Base-by-base conservation (phyloP, 2,329 filamentous ascomycete species). In the Microdochium bolleyi region DNA sequence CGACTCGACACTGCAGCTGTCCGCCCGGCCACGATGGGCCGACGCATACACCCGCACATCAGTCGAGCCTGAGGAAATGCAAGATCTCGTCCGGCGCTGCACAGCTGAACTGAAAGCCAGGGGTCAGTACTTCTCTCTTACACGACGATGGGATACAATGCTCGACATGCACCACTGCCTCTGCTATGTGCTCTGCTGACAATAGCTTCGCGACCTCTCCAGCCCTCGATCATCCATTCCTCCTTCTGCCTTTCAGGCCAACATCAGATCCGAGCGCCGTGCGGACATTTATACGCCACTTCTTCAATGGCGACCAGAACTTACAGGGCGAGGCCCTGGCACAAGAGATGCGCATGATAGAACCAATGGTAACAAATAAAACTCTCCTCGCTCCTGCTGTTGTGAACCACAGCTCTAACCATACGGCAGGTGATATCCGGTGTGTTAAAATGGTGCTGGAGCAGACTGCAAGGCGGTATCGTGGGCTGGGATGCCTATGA, bases 381-480 rank as follows among this genome's bases (percentile, higher is more conserved):
- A 7, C 9, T 13, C 41, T 21, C 22, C 19, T 8, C 13, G 8
- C 41, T 8, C 34, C n/a, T 38, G 7, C 37, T 52, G 24, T 53
- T 51, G 32, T n/a, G 59, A 53, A 27, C 48, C 48, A 51, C 54
- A 21, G 46, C 24, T 49, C 61, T 70, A 62, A 70, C 51, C 50
- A 49, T 21, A 48, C 22, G 38, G 27, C 57, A 96, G 90, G 91
- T 95, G 53, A 81, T 99, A 52, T 92, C 91, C 58, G 94, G 92
- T 62, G 91, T 96, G 44, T 78, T 94, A 58, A 99, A 97, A 75
- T 99, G 94, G 94, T 97, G 92, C 70, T 99, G 94, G 94, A 92
- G 89, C 67, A 84, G 94, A 71, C 76, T 99, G 50, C 83, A 87
- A 44, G 90, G 91, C 54, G 94, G 94, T 63, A 85, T 99, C 14